Evolutionary conservation across 2,329 filamentous ascomycete species (phyloP).

Genomic region (Microsporum audouinii): DNA sequence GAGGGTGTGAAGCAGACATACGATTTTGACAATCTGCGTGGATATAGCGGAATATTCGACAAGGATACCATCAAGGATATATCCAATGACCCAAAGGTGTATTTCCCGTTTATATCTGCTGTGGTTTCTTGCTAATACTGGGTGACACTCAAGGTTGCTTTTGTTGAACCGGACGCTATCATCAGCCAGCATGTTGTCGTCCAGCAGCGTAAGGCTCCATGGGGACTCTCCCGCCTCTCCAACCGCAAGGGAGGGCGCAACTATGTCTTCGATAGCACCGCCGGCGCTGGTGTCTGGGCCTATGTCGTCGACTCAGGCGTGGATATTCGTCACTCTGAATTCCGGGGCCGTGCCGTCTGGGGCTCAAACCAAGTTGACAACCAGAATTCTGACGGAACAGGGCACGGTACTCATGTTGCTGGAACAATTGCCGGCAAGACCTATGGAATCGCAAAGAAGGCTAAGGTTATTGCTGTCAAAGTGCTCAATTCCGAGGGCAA

Average conservation of each 20-base stretch:
- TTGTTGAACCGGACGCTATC: conserved; percentile 5
- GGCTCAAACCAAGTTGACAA: conserved; percentile 23
- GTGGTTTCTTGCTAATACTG: background rate
- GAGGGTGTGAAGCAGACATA: conserved; percentile 1
- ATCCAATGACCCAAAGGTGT: conserved; percentile 1
- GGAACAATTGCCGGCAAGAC: conserved; percentile 25
- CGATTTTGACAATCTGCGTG: background rate
- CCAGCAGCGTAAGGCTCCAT: conserved; percentile 20
- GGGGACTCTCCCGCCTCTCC: conserved; percentile 27
- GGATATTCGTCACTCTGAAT: conserved; percentile 23
- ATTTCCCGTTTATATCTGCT: background rate
- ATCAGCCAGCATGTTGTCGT: conserved; percentile 2
- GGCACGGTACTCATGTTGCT: conserved; percentile 31
- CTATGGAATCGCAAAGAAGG: conserved; percentile 30
- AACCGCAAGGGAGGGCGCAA: conserved; percentile 10
- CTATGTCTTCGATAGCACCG: conserved; percentile 27
- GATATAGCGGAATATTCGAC: conserved; percentile 8
- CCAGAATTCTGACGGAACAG: conserved; percentile 17
- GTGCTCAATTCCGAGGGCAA: conserved; percentile 36
- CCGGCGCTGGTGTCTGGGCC: conserved; percentile 24
- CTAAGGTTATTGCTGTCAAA: conserved; percentile 37
- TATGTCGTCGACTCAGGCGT: conserved; percentile 32
- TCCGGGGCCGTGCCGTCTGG: conserved; percentile 25
- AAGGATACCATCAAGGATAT: conserved; percentile 6
- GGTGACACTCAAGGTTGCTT: conserved; percentile 6